phyloP scores from a whole-genome alignment of 495 filamentous ascomycete species.

The Hamigera avellanea region DNA sequence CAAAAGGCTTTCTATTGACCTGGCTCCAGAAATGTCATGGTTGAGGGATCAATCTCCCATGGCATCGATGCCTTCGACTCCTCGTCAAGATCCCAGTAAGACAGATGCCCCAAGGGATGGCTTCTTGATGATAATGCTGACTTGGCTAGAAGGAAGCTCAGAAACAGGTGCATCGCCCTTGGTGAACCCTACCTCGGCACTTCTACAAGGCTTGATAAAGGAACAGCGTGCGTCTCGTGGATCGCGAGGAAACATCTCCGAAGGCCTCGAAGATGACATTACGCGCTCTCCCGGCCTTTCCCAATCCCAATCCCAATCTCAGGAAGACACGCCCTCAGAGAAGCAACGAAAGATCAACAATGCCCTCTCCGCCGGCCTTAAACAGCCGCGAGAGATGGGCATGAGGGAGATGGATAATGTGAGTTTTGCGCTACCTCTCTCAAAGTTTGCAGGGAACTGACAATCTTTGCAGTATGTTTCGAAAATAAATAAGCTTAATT shows the following conservation, averaged over 20 bases:
- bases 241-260: conserved; percentile 16
- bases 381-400: conserved; percentile 36
- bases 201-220: conserved; percentile 36
- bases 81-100: conserved; percentile 6
- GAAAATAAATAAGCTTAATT: conserved; percentile 76
- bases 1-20: too few relatives aligned
- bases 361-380: conserved; percentile 12
- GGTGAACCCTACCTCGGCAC: conserved; percentile 33
- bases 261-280: conserved; percentile 12
- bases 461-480: conserved; percentile 32
- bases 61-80: conserved; percentile 12
- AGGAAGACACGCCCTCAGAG: conserved; percentile 26
- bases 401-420: conserved; percentile 40
- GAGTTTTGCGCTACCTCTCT: conserved; percentile 3
- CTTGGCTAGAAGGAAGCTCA: conserved; percentile 12
- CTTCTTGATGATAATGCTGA: neutral
- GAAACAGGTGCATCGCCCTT: conserved; percentile 18
- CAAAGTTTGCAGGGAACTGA: neutral
- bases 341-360: conserved; percentile 21
- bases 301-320: conserved; percentile 12
- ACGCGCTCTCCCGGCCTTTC: conserved; percentile 22
- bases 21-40: conserved; percentile 21
- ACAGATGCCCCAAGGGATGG: neutral
- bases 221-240: conserved; percentile 34
- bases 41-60: conserved; percentile 23